These are phyloP conservation scores for Fomitopsis serialis DNA, from an alignment of 768 basidiomycete genomes.

Conservation along the genomic window DNA sequence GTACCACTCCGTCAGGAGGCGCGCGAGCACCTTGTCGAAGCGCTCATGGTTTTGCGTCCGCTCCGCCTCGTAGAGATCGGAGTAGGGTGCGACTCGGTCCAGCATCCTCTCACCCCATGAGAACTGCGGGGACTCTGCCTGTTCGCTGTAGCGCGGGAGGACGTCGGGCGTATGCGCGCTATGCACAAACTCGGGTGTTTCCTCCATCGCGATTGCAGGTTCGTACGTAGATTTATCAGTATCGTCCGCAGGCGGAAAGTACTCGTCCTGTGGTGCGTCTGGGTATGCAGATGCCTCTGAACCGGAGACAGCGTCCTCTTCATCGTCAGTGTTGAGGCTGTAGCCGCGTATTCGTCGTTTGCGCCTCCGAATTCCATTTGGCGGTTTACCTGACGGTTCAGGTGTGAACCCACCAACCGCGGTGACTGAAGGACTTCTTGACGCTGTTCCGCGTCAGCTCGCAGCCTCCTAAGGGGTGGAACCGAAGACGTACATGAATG, in stretches of 20 bases:
- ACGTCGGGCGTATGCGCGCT: conserved; percentile 2
- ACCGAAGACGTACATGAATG: not conserved
- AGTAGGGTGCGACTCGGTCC: conserved; percentile 50
- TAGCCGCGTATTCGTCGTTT: conserved; percentile 35
- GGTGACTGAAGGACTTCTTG: conserved; percentile 10
- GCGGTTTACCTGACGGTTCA: not conserved
- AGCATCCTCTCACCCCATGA: conserved; percentile 23
- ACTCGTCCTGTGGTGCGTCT: conserved; percentile 7
- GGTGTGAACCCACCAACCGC: conserved; percentile 2
- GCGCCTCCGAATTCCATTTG: conserved; percentile 9
- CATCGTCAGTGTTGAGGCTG: conserved; percentile 30
- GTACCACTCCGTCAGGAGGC: conserved; percentile 59
- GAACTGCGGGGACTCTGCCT: conserved; percentile 20
- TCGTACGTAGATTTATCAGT: not conserved
- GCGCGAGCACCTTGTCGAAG: conserved; percentile 42
- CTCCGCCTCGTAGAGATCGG: conserved; percentile 44
- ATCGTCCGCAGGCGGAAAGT: conserved; percentile 9
- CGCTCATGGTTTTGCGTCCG: conserved; percentile 32
- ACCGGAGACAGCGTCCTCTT: conserved; percentile 18
- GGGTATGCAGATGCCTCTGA: conserved; percentile 8
- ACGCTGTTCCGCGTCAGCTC: not conserved
- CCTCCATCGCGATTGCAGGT: no score
- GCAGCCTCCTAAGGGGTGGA: not conserved
- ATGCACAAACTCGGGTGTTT: not conserved
- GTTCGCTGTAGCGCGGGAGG: conserved; percentile 13